Evolutionary conservation across 2,329 filamentous ascomycete species (phyloP).

Genomic region (Talaromyces pinophilus): DNA sequence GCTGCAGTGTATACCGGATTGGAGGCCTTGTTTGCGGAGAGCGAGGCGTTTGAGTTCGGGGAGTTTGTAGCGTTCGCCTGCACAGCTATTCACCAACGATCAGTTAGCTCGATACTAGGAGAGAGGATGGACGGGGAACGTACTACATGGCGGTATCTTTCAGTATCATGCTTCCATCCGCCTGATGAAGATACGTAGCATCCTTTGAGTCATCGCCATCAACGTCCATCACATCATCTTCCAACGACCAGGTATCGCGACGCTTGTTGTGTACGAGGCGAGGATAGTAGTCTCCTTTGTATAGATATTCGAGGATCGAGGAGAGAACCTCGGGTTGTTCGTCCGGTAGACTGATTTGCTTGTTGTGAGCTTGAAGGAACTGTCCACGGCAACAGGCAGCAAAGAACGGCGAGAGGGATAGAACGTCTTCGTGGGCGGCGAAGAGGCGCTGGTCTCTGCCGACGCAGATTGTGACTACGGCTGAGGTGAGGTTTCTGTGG

Average conservation of each 20-base stretch:
- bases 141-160: constrained; percentile 86
- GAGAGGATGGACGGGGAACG: background rate
- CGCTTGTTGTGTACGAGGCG: constrained; percentile 84
- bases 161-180: constrained; percentile 73
- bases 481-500: constrained; percentile 58
- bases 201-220: constrained; percentile 66
- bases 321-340: constrained; percentile 87
- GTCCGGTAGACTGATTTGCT: constrained; percentile 75
- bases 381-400: constrained; percentile 68
- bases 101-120: background rate
- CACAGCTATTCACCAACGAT: constrained; percentile 54
- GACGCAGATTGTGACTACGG: constrained; percentile 84
- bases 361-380: constrained; percentile 68
- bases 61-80: constrained; percentile 85
- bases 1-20: constrained; percentile 86
- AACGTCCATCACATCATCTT: constrained; percentile 64
- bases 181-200: constrained; percentile 75
- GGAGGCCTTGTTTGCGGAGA: constrained; percentile 90
- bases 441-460: constrained; percentile 85
- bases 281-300: constrained; percentile 95
- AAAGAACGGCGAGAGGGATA: constrained; percentile 84
- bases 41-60: constrained; percentile 89
- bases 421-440: constrained; percentile 90
- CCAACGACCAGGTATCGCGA: constrained; percentile 85
- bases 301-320: constrained; percentile 91